A percentile compares a stretch with the other conserved stretches of the same genome.
phyloP scores from a whole-genome alignment of 1,284 basidiomycete genomes.

The Trametes polyzona region DNA sequence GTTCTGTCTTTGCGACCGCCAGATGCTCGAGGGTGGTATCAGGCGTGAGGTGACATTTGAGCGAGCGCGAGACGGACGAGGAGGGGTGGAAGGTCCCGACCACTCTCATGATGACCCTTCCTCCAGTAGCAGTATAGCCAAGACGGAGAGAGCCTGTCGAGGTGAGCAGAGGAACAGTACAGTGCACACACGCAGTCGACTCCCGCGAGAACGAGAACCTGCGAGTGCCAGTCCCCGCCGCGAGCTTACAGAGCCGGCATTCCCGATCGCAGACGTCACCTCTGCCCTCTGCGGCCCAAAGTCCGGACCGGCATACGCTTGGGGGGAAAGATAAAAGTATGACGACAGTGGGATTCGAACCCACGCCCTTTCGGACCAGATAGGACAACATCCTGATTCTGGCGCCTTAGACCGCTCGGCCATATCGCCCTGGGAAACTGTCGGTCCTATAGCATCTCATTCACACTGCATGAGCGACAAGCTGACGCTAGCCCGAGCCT shows the following conservation, averaged over 20 bases:
- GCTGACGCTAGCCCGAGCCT: too few relatives aligned
- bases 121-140: background rate
- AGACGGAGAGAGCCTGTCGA: background rate
- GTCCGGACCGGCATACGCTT: too few relatives aligned
- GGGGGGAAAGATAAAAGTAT: too few relatives aligned
- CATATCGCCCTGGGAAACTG: too few relatives aligned
- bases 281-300: too few relatives aligned
- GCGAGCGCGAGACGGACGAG: conserved; percentile 64
- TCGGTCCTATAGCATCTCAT: too few relatives aligned
- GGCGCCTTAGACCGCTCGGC: conserved; percentile 30
- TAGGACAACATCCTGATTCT: conserved; percentile 26
- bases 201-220: too few relatives aligned
- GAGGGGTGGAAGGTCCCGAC: conserved; percentile 70
- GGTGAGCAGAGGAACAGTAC: background rate
- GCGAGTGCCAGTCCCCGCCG: too few relatives aligned
- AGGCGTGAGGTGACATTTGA: conserved; percentile 56
- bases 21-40: conserved; percentile 57
- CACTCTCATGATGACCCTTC: conserved; percentile 55
- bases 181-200: too few relatives aligned
- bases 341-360: conserved; percentile 46
- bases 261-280: too few relatives aligned
- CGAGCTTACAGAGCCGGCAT: too few relatives aligned
- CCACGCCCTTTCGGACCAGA: conserved; percentile 44
- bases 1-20: conserved; percentile 65
- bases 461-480: too few relatives aligned